Conservation (phyloP, 208 protist genomes). For the Sergeia podlipaevii region DNA sequence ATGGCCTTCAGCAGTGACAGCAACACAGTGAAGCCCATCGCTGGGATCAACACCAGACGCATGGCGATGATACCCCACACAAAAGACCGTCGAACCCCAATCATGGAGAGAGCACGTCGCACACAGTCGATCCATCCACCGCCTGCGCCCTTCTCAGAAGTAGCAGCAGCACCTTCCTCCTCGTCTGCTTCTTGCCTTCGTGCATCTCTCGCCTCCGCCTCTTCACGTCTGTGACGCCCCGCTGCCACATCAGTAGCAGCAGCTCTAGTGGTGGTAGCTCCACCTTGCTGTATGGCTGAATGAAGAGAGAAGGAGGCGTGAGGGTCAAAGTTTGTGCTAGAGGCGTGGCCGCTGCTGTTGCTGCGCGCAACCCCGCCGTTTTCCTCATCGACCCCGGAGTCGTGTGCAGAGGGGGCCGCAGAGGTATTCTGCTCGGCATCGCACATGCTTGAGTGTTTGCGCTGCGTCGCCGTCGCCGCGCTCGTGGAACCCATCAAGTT, state of each 20-base stretch:
- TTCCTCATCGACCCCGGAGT: conserved; percentile 14
- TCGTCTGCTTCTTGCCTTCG: background rate
- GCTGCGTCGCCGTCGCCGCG: background rate
- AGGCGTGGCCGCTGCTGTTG: conserved; percentile 16
- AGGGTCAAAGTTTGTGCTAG: conserved; percentile 17
- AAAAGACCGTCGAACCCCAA: conserved; percentile 39
- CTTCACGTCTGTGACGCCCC: too few species aligned
- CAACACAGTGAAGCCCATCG: conserved; percentile 43
- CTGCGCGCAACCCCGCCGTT: conserved; percentile 20
- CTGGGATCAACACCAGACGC: conserved; percentile 55
- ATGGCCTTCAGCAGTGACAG: conserved; percentile 24
- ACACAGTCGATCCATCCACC: conserved; percentile 10
- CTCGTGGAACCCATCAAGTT: conserved; percentile 45
- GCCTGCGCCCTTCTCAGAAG: background rate
- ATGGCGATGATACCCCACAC: conserved; percentile 54
- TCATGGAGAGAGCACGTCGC: conserved; percentile 26
- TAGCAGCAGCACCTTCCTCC: background rate
- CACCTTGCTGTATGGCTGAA: conserved; percentile 13
- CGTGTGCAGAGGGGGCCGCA: conserved; percentile 21
- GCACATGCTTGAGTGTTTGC: conserved; percentile 22
- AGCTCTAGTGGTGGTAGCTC: too few species aligned
- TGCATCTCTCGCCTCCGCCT: background rate
- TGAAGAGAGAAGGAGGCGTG: conserved; percentile 32
- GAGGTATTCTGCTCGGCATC: conserved; percentile 70
- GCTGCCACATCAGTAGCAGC: too few species aligned